Evolutionary conservation across 306 rosid genomes (phyloP).

Genomic region (Vicia faba): DNA sequence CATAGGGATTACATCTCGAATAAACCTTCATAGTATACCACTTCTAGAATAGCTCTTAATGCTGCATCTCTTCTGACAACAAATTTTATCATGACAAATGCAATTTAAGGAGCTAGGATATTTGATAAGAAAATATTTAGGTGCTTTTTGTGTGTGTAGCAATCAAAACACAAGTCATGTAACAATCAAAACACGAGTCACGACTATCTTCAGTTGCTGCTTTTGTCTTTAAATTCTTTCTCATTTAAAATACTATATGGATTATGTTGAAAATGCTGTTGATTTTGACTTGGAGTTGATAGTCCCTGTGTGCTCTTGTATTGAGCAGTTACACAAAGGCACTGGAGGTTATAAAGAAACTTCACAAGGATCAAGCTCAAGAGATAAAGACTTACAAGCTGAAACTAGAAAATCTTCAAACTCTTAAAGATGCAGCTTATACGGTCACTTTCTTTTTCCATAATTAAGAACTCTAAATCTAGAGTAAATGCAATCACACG

Average conservation of each 20-base stretch:
- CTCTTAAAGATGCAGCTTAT: constrained; percentile 83
- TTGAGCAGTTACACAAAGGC: constrained; percentile 86
- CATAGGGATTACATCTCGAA: no score
- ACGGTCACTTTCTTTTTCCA: constrained; percentile 54
- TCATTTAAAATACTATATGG: constrained; percentile 10
- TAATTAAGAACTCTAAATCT: not conserved
- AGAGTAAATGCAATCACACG: not conserved
- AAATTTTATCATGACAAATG: not conserved
- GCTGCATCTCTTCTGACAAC: no score
- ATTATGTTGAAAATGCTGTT: constrained; percentile 19
- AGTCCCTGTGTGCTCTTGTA: constrained; percentile 6
- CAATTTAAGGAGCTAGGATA: constrained; percentile 9
- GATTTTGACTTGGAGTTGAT: constrained; percentile 24
- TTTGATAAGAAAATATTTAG: not conserved
- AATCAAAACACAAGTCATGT: not conserved
- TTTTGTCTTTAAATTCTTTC: not conserved
- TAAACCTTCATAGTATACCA: no score
- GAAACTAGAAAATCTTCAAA: constrained; percentile 86
- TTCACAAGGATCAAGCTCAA: constrained; percentile 88
- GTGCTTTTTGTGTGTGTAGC: constrained; percentile 25
- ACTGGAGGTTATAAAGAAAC: constrained; percentile 89
- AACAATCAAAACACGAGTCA: constrained; percentile 8
- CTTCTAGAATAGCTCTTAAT: no score
- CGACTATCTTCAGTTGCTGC: constrained; percentile 9
- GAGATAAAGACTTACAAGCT: constrained; percentile 88